Base-by-base conservation (phyloP, 192 early-diverging fungal species). In the Umbelopsis vinacea region DNA sequence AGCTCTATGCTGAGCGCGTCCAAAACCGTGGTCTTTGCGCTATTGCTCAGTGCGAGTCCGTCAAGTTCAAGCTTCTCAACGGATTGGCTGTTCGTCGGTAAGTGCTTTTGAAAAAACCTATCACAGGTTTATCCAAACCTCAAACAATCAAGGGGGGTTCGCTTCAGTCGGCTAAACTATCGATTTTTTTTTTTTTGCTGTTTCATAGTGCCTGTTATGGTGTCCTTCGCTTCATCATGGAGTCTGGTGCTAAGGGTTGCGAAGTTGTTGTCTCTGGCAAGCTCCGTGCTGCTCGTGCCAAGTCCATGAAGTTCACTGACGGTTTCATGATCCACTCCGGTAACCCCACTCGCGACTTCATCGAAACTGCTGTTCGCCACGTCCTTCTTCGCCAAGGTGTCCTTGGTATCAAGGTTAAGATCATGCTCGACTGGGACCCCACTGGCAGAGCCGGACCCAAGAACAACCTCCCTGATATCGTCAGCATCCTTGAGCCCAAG, bases 291-390 rank as follows among this genome's bases (percentile, higher is more conserved):
- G 96, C 96, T 71, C 97, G 97, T 95, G 97, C 97, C 86, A 99
- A 99, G 93, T 90, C 97, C 68, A 97, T 97, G 97, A 99, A 99
- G 92, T 99, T 99, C 88, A 89, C 91, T 83, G 96, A 97, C 82
- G 97, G 97, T 76, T 97, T 99, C 92, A 97, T 99, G 96, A 93
- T 99, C 86, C 96, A 99, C 94, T 97, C 96, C 84, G 97, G 97
- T 88, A 93, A 98, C 85, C 97, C 97, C 84, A 93, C 95, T 79
- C 85, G 88, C 82, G 94, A 96, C 86, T 96, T 89, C 84, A 96
- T 99, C 81, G 95, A 97, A 89, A 86, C 88, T 68, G 96, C 97
- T 67, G 92, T 95, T 73, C 94, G 97, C 79, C 96, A 97, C 92
- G 97, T 99, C 75, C 87, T 97, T 75, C 91, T 99, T 82, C 92